Conservation (phyloP, 1,284 basidiomycete genomes). For the Leccinum huronense region DNA sequence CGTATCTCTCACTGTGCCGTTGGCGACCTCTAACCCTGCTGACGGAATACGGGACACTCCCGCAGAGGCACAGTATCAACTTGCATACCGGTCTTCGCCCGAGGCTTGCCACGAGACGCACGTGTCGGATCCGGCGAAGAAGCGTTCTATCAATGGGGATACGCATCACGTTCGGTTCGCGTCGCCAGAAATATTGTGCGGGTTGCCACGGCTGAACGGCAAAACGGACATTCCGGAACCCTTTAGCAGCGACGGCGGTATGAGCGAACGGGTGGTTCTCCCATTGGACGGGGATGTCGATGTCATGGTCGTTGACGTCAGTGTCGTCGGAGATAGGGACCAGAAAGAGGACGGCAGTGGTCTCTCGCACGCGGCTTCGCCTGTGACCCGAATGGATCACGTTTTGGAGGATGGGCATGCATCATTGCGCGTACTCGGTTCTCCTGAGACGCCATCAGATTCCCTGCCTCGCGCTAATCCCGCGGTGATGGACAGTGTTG, state of each 20-base stretch:
- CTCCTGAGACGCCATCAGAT: conserved; percentile 9
- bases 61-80: conserved; percentile 29
- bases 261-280: not conserved
- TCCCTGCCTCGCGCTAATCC: not conserved
- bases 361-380: not conserved
- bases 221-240: conserved; percentile 9
- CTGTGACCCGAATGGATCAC: conserved; percentile 2
- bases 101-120: conserved; percentile 16
- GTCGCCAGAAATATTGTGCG: conserved; percentile 31
- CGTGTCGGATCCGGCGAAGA: conserved; percentile 18
- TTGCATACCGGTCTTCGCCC: conserved; percentile 24
- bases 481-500: not conserved
- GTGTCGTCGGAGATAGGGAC: conserved; percentile 11
- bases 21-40: conserved; percentile 12
- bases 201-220: conserved; percentile 17
- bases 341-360: conserved; percentile 1
- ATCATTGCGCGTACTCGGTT: conserved; percentile 1
- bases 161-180: conserved; percentile 32
- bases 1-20: conserved; percentile 13
- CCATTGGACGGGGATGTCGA: conserved; percentile 21
- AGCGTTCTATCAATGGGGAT: conserved; percentile 19
- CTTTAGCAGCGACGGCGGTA: not conserved
- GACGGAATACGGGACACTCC: conserved; percentile 28
- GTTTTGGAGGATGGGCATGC: not conserved
- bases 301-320: conserved; percentile 30